Percentiles rank a stretch among this genome's conserved stretches.
phyloP scores from a whole-genome alignment of 1,284 basidiomycete species.

The Ganoderma resinaceum region DNA sequence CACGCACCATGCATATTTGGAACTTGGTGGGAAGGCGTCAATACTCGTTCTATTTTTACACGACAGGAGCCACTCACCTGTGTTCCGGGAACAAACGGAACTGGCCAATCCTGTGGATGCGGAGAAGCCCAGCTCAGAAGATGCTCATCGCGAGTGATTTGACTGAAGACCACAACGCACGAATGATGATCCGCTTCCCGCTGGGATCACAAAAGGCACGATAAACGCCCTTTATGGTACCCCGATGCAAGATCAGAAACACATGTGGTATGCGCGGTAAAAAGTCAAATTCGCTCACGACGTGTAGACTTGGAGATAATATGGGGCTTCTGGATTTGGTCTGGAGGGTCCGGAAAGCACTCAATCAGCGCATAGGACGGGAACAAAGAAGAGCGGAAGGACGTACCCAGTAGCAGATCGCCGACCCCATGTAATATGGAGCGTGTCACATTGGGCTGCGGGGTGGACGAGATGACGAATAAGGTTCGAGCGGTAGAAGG shows the following conservation, averaged over 20 bases:
- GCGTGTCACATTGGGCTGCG: slow-evolving; percentile 61
- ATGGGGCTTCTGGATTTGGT: slow-evolving; percentile 61
- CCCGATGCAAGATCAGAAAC: background rate
- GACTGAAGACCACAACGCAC: slow-evolving; percentile 41
- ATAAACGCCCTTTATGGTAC: slow-evolving; percentile 39
- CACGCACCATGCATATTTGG: slow-evolving; percentile 69
- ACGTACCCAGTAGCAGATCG: slow-evolving; percentile 54
- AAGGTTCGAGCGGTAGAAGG: slow-evolving; percentile 1
- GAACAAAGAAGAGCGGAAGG: slow-evolving; percentile 5
- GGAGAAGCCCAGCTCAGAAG: slow-evolving; percentile 6
- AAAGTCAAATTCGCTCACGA: slow-evolving; percentile 49
- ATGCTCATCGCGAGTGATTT: slow-evolving; percentile 4
- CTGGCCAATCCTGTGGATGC: slow-evolving; percentile 55
- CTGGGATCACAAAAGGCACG: slow-evolving; percentile 59
- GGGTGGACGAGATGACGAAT: slow-evolving; percentile 14
- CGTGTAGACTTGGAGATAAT: slow-evolving; percentile 66
- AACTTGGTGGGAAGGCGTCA: slow-evolving; percentile 45
- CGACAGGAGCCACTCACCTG: slow-evolving; percentile 40
- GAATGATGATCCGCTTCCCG: slow-evolving; percentile 53
- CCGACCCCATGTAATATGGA: slow-evolving; percentile 58
- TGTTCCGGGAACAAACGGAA: slow-evolving; percentile 65
- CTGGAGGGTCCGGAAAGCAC: slow-evolving; percentile 47
- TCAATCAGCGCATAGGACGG: slow-evolving; percentile 11
- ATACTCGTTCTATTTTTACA: background rate
- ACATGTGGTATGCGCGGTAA: background rate